A percentile compares a stretch with the other conserved stretches of the same genome.
phyloP scores from a whole-genome alignment of 2,329 filamentous ascomycete species.

The Stagonosporopsis vannaccii region DNA sequence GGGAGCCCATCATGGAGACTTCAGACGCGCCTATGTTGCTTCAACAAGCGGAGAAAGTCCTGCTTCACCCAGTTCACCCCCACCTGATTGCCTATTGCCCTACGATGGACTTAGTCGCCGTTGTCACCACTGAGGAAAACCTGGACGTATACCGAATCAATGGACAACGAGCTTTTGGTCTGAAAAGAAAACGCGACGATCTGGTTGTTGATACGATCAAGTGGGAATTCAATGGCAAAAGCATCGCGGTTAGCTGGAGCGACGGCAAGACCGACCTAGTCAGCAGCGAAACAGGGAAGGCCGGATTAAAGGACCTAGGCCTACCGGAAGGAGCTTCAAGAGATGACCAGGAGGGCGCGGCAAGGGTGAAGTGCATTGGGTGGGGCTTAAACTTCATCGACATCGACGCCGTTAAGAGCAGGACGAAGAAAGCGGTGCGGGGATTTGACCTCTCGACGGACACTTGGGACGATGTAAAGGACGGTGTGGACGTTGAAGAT shows the following conservation, averaged over 20 bases:
- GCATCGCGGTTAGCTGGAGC: slow-evolving; percentile 83
- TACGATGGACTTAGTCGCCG: slow-evolving; percentile 81
- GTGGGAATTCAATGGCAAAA: slow-evolving; percentile 66
- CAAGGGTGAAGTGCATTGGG: slow-evolving; percentile 56
- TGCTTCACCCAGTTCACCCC: slow-evolving; percentile 58
- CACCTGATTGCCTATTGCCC: slow-evolving; percentile 78
- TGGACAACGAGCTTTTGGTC: slow-evolving; percentile 71
- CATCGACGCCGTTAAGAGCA: slow-evolving; percentile 52
- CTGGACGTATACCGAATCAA: slow-evolving; percentile 81
- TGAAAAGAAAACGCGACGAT: slow-evolving; percentile 51
- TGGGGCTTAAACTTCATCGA: slow-evolving; percentile 65
- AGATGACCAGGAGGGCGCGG: neutral
- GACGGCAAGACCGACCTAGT: slow-evolving; percentile 80
- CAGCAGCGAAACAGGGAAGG: slow-evolving; percentile 81
- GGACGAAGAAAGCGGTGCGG: slow-evolving; percentile 40
- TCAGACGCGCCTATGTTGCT: slow-evolving; percentile 31
- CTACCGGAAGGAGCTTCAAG: slow-evolving; percentile 17
- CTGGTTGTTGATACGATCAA: slow-evolving; percentile 47
- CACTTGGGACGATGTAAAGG: slow-evolving; percentile 45
- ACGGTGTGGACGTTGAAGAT: slow-evolving; percentile 48
- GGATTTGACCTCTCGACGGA: slow-evolving; percentile 37
- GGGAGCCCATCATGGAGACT: slow-evolving; percentile 3
- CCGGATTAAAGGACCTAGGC: slow-evolving; percentile 67
- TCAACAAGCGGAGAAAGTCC: slow-evolving; percentile 52
- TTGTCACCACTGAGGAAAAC: slow-evolving; percentile 72